Evolutionary conservation across 2,329 filamentous ascomycete genomes (phyloP).

Genomic region (Fusarium nodosum): DNA sequence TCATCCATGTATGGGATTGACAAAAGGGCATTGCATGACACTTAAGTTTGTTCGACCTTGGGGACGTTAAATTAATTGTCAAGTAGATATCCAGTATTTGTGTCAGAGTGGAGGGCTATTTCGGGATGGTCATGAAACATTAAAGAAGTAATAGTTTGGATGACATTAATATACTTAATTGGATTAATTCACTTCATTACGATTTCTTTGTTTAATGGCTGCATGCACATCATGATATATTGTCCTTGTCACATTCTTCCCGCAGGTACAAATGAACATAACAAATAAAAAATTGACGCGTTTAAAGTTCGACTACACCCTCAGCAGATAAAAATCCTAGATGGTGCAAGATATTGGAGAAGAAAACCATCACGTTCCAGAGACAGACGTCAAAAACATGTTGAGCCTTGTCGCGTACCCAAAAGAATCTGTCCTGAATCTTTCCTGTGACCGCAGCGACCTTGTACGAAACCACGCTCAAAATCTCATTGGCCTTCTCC

Average conservation of each 20-base stretch:
- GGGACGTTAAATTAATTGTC: not conserved
- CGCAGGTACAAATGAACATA: not conserved
- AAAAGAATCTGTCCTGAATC: not conserved
- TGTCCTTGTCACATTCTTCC: not conserved
- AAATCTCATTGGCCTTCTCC: conserved; percentile 3
- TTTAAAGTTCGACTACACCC: conserved; percentile 6
- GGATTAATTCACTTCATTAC: not conserved
- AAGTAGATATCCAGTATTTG: not conserved
- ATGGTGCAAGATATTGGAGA: conserved; percentile 2
- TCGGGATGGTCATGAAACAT: not conserved
- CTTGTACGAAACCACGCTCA: not conserved
- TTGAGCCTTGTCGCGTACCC: conserved; percentile 15
- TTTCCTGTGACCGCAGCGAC: not conserved
- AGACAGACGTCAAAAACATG: conserved; percentile 14
- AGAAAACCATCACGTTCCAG: conserved; percentile 12
- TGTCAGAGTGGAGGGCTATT: not conserved
- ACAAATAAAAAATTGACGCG: not conserved
- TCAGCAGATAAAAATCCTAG: not conserved
- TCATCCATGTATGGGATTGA: fast-evolving
- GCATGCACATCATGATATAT: not conserved
- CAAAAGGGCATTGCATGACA: not conserved
- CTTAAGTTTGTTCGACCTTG: not conserved
- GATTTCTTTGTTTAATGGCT: not conserved
- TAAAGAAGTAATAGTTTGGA: not conserved
- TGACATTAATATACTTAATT: not conserved